Evolutionary conservation across 805 yeast genomes (phyloP).

Genomic region (Tetrapisispora taiwanensis): DNA sequence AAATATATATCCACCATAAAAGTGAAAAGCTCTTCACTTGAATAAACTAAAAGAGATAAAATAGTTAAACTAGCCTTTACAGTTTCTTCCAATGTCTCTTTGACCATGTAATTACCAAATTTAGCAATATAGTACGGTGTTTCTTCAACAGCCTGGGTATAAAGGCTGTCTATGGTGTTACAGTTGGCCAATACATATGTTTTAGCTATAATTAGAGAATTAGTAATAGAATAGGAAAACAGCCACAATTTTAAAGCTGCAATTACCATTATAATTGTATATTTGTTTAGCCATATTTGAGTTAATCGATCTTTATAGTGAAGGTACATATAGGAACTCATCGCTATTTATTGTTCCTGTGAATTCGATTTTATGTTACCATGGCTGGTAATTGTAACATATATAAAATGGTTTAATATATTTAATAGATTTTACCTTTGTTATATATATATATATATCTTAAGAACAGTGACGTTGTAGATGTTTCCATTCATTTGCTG

Average conservation of each 20-base stretch:
- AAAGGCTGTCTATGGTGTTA: constrained; percentile 33
- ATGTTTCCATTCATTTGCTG: too few species aligned
- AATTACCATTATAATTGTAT: constrained; percentile 46
- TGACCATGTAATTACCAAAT: constrained; percentile 44
- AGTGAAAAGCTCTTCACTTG: constrained; percentile 46
- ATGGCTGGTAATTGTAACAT: not conserved
- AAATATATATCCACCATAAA: constrained; percentile 63
- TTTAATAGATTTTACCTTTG: too few species aligned
- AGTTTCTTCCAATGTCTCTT: constrained; percentile 38
- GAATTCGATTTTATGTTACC: too few species aligned
- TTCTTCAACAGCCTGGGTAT: constrained; percentile 29
- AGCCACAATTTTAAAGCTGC: constrained; percentile 51
- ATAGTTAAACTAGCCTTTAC: constrained; percentile 37
- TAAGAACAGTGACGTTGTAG: too few species aligned
- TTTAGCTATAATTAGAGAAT: constrained; percentile 35
- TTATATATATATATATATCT: too few species aligned
- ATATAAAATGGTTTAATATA: too few species aligned
- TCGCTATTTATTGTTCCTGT: not conserved
- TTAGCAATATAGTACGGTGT: constrained; percentile 49
- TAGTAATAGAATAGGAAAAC: constrained; percentile 39
- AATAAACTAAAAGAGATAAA: constrained; percentile 41
- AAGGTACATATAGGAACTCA: constrained; percentile 28
- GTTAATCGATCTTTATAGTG: constrained; percentile 44
- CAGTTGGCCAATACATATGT: constrained; percentile 37
- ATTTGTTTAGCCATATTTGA: constrained; percentile 59